Evolutionary conservation across 306 rosid genomes (phyloP).

Genomic region (Rosa multiflora): DNA sequence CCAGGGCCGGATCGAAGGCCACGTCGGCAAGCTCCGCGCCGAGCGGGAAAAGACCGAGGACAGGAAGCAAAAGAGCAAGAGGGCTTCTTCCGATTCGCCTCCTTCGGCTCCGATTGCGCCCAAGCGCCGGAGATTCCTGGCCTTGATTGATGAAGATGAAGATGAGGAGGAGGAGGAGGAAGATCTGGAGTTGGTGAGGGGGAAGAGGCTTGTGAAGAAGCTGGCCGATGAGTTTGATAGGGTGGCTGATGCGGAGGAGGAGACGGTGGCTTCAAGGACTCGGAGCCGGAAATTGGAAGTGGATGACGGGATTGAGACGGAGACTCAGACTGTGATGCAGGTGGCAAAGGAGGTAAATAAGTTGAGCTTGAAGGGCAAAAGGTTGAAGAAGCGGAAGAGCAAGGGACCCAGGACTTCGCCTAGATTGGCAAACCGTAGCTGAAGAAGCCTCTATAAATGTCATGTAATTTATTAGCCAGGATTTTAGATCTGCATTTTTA

Average conservation of each 20-base stretch:
- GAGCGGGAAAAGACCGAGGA: conserved; percentile 42
- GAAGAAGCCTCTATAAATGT: background rate
- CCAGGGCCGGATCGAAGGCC: conserved; percentile 85
- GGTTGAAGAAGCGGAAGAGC: conserved; percentile 16
- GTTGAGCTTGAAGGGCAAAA: conserved; percentile 27
- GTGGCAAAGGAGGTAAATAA: conserved; percentile 33
- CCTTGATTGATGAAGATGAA: conserved; percentile 30
- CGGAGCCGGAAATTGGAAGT: conserved; percentile 34
- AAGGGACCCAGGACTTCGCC: conserved; percentile 48
- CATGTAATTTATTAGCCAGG: background rate
- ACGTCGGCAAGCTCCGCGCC: conserved; percentile 53
- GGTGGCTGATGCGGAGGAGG: conserved; percentile 56
- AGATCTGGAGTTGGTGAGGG: background rate
- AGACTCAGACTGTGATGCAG: conserved; percentile 24
- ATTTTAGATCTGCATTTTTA: no score
- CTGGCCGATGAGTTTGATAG: conserved; percentile 78
- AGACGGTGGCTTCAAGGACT: conserved; percentile 17
- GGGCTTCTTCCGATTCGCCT: conserved; percentile 33
- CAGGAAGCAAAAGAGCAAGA: conserved; percentile 17
- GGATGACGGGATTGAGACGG: conserved; percentile 7
- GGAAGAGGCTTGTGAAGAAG: conserved; percentile 69
- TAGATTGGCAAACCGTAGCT: conserved; percentile 40
- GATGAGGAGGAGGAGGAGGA: background rate
- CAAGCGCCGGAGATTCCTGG: conserved; percentile 48
- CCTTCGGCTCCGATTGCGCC: conserved; percentile 64